Evolutionary conservation across 225 moss, liverwort and hornwort genomes (phyloP).

Genomic region (Pseudisothecium myosuroides): DNA sequence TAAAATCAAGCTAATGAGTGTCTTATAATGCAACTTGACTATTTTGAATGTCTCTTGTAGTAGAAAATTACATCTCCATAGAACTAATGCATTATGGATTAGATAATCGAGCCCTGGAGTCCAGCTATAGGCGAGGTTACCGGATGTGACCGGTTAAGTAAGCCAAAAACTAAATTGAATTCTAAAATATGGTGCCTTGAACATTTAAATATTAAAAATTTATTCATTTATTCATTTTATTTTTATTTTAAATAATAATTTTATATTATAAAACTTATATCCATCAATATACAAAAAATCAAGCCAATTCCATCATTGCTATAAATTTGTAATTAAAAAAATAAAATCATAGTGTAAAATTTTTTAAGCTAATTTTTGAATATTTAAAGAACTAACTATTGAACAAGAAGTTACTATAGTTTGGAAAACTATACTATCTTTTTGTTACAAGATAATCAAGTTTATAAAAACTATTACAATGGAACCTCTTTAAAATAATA

Average conservation of each 20-base stretch:
- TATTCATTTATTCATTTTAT: rapidly evolving
- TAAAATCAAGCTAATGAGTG: background rate
- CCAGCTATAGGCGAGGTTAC: too few relatives aligned
- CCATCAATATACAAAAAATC: background rate
- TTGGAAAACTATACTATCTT: background rate
- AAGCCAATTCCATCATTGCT: background rate
- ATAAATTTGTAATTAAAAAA: background rate
- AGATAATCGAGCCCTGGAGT: too few relatives aligned
- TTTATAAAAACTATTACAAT: background rate
- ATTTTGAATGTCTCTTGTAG: background rate
- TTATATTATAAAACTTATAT: background rate
- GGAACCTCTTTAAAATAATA: too few relatives aligned
- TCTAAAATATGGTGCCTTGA: rapidly evolving
- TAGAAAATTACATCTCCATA: background rate
- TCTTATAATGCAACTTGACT: rapidly evolving
- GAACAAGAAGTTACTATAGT: background rate
- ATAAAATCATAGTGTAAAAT: background rate
- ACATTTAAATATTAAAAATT: background rate
- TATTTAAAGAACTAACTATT: background rate
- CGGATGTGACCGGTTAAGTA: too few relatives aligned
- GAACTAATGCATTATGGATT: background rate
- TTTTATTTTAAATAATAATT: background rate
- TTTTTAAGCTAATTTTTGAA: background rate
- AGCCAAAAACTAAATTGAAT: too few relatives aligned
- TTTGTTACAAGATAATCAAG: background rate